Conservation (phyloP, 2,329 filamentous ascomycete genomes). For the Diaporthe australafricana region DNA sequence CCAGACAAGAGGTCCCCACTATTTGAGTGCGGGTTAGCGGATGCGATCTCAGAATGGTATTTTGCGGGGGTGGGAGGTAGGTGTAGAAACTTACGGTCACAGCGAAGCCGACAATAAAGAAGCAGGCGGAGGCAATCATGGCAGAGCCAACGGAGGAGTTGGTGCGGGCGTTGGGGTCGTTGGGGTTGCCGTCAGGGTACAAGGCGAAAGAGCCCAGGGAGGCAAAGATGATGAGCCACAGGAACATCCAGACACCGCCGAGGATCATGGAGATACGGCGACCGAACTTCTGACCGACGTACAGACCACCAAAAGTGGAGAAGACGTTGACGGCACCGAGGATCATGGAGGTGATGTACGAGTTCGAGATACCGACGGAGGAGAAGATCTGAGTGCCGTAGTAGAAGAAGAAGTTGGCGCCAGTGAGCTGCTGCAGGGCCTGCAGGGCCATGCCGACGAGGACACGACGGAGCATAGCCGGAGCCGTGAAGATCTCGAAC, state of each 20-base stretch:
- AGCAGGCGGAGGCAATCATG: constrained; percentile 79
- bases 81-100: constrained; percentile 39
- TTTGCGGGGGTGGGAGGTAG: neutral
- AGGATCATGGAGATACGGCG: constrained; percentile 75
- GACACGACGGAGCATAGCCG: constrained; percentile 73
- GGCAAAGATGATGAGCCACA: constrained; percentile 74
- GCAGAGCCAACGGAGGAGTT: constrained; percentile 64
- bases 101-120: constrained; percentile 81
- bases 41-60: neutral
- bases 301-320: constrained; percentile 75
- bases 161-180: constrained; percentile 48
- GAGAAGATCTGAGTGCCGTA: constrained; percentile 77
- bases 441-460: constrained; percentile 72
- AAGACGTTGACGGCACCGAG: constrained; percentile 75
- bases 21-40: constrained; percentile 50
- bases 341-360: constrained; percentile 76
- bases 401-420: constrained; percentile 63
- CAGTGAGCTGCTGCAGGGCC: constrained; percentile 76
- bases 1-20: constrained; percentile 78
- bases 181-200: constrained; percentile 47
- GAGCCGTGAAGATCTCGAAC: constrained; percentile 44
- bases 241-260: constrained; percentile 75
- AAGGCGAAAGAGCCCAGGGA: constrained; percentile 60
- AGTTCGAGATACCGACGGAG: constrained; percentile 74
- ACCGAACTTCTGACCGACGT: constrained; percentile 75